A percentile compares a stretch with the other conserved stretches of the same genome.
Conservation (phyloP, 176 grass and related monocot genomes). For the Lolium perenne region DNA sequence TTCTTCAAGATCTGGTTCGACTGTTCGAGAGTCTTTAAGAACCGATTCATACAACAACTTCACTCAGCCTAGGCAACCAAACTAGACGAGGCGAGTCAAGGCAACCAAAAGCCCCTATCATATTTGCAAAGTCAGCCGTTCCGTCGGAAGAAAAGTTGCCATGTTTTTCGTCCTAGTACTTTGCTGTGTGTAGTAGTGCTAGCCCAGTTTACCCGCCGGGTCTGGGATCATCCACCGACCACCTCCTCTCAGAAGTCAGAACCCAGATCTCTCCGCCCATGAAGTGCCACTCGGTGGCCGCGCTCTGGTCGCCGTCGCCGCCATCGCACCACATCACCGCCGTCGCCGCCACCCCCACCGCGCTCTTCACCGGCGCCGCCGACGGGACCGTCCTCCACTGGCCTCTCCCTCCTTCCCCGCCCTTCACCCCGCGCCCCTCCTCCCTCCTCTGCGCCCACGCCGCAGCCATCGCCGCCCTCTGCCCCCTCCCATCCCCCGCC, state of each 20-base stretch:
- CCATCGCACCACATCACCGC: constrained; percentile 81
- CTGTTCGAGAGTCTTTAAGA: no score
- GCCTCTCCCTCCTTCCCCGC: constrained; percentile 40
- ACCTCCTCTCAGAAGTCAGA: not conserved
- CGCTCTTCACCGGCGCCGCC: constrained; percentile 81
- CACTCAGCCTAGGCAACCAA: no score
- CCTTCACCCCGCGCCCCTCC: constrained; percentile 52
- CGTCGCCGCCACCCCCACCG: constrained; percentile 29
- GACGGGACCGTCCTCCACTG: constrained; percentile 88
- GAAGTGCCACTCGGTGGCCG: constrained; percentile 92
- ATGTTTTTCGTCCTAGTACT: no score
- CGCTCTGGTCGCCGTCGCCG: constrained; percentile 78
- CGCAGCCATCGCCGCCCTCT: constrained; percentile 57
- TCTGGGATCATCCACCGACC: not conserved
- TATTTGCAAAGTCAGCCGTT: no score
- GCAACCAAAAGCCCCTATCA: no score
- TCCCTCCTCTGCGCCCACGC: constrained; percentile 86
- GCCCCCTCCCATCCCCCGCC: constrained; percentile 35
- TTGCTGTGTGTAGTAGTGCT: no score
- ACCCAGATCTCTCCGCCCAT: constrained; percentile 45
- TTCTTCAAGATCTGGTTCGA: no score
- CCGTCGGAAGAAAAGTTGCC: no score
- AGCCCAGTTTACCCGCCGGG: constrained; percentile 2
- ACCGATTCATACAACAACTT: no score
- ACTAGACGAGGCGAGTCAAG: no score